These are phyloP conservation scores for Tulasnella sp. DNA, from an alignment of 768 basidiomycete genomes.

Conservation along the genomic window DNA sequence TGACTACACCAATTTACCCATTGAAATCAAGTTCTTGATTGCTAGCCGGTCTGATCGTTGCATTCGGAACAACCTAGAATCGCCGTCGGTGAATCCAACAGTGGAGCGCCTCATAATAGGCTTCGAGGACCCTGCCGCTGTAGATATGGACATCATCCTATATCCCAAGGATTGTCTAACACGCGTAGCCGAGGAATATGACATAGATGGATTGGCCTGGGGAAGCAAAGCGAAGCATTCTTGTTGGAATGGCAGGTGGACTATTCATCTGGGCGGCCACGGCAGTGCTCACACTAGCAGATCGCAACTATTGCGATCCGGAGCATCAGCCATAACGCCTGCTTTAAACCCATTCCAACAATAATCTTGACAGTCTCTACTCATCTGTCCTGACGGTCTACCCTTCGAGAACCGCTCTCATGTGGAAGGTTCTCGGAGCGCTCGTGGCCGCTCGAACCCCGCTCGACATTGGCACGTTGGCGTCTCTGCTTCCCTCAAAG, in stretches of 20 bases:
- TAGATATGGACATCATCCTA: neutral
- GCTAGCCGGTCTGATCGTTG: conserved; percentile 26
- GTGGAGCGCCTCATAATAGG: neutral
- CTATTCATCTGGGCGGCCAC: neutral
- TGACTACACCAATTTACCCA: conserved; percentile 21
- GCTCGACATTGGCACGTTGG: too few species aligned
- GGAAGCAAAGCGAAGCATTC: neutral
- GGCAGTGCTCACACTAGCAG: neutral
- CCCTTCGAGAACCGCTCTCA: too few species aligned
- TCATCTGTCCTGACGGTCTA: too few species aligned
- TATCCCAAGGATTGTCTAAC: neutral
- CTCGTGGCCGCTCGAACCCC: too few species aligned
- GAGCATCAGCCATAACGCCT: neutral
- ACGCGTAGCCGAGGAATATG: neutral
- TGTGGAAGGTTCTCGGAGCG: too few species aligned
- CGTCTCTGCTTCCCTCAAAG: too few species aligned
- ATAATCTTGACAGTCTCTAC: neutral
- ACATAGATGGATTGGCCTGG: neutral
- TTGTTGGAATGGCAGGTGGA: neutral
- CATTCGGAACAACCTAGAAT: conserved; percentile 14
- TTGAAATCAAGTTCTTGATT: conserved; percentile 25
- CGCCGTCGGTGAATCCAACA: neutral
- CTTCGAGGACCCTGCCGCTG: neutral
- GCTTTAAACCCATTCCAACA: neutral
- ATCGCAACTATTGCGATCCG: neutral